Evolutionary conservation across 2,329 filamentous ascomycete genomes (phyloP).

Genomic region (Akanthomyces dipterigenus): DNA sequence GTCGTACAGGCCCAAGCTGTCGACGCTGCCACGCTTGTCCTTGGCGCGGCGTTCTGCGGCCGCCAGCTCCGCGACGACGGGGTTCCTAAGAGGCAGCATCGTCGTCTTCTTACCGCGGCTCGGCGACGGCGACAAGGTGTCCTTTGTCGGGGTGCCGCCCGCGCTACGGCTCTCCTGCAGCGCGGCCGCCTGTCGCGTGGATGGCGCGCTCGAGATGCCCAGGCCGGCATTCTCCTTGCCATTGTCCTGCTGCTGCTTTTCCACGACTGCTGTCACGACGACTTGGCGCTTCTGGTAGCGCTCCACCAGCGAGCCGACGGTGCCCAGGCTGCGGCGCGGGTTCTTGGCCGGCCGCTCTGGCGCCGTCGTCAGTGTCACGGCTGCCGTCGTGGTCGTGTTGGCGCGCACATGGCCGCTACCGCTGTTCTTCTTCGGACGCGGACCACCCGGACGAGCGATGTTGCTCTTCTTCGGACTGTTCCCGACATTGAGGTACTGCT

Average conservation of each 20-base stretch:
- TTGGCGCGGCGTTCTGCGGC: too few species aligned
- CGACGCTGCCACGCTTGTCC: too few species aligned
- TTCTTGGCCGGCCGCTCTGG: conserved; percentile 10
- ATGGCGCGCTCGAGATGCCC: conserved; percentile 2
- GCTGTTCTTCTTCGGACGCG: neutral
- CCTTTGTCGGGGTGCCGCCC: neutral
- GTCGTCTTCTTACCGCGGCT: neutral
- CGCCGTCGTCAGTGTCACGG: neutral
- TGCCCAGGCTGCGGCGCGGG: conserved; percentile 12
- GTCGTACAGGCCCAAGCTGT: conserved; percentile 39
- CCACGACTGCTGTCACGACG: too few species aligned
- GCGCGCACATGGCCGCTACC: neutral
- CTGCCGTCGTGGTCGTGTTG: neutral
- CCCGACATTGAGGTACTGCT: conserved; percentile 39
- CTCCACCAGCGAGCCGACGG: conserved; percentile 1
- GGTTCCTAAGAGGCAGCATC: conserved; percentile 13
- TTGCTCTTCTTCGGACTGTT: conserved; percentile 12
- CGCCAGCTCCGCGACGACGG: conserved; percentile 22
- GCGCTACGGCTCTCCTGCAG: neutral
- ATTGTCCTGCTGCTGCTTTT: neutral
- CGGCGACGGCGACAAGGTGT: too few species aligned
- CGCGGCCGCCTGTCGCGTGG: neutral
- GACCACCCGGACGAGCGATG: conserved; percentile 10
- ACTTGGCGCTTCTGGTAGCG: neutral
- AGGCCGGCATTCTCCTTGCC: conserved; percentile 11